Percentiles rank a stretch among this genome's conserved stretches.
phyloP scores from a whole-genome alignment of 2,329 filamentous ascomycete genomes.

The Aspergillus sp. region DNA sequence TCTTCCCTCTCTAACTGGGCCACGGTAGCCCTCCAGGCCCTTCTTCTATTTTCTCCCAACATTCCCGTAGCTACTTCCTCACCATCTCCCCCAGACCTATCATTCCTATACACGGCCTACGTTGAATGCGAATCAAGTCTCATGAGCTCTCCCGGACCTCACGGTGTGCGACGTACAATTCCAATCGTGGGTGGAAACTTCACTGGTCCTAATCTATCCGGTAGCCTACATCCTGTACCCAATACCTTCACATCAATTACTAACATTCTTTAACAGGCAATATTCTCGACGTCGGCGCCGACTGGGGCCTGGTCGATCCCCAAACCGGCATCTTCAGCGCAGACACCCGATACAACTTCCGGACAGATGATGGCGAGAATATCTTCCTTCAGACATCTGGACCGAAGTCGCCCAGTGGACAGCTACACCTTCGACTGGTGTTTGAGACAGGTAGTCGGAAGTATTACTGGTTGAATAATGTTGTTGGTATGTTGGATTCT shows the following conservation, averaged over 20 bases:
- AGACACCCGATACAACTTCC: constrained; percentile 31
- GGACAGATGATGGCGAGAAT: constrained; percentile 27
- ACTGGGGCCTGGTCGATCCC: constrained; percentile 28
- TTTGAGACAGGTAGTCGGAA: constrained; percentile 26
- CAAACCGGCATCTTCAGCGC: constrained; percentile 28
- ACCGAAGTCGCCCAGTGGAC: constrained; percentile 19
- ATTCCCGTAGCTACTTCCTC: not conserved
- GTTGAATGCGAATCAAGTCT: constrained; percentile 23
- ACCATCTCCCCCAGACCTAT: constrained; percentile 19
- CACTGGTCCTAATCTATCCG: constrained; percentile 25
- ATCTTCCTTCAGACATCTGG: constrained; percentile 28
- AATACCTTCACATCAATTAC: no score
- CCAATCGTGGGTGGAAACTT: constrained; percentile 33
- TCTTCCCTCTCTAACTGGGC: not conserved
- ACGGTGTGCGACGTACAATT: constrained; percentile 26
- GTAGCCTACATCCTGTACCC: constrained; percentile 3
- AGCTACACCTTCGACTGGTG: constrained; percentile 26
- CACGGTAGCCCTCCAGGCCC: not conserved
- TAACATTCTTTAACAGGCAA: constrained; percentile 13
- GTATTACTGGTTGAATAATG: constrained; percentile 33
- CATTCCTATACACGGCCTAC: constrained; percentile 28
- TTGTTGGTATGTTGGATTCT: constrained; percentile 22
- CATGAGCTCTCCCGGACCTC: constrained; percentile 21
- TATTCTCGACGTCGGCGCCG: constrained; percentile 28
- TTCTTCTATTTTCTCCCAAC: not conserved